phyloP scores from a whole-genome alignment of 768 basidiomycete species.

The Tricholomella constricta region DNA sequence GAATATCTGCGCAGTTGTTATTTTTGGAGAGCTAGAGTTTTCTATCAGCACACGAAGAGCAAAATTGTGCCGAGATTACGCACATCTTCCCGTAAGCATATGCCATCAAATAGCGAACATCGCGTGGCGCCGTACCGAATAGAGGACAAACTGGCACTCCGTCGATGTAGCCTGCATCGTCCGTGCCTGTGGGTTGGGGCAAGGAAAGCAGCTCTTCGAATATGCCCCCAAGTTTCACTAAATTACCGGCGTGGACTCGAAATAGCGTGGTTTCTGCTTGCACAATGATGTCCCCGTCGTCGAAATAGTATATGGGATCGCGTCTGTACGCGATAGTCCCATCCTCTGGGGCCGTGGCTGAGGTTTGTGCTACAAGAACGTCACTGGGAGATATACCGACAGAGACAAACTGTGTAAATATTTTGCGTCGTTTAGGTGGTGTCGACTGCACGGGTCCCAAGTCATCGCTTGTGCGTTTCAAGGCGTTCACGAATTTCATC shows the following conservation, averaged over 20 bases:
- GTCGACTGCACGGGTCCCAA: neutral
- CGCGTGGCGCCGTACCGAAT: conserved; percentile 7
- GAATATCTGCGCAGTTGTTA: neutral
- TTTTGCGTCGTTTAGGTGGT: neutral
- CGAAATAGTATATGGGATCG: conserved; percentile 21
- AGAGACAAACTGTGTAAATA: neutral
- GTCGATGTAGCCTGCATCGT: conserved; percentile 10
- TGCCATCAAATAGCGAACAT: conserved; percentile 14
- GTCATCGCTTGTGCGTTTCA: conserved; percentile 2
- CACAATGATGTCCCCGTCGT: conserved; percentile 25
- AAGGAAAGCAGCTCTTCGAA: conserved; percentile 20
- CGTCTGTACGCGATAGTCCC: neutral
- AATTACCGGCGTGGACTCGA: conserved; percentile 17
- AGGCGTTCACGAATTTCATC: neutral
- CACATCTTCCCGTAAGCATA: conserved; percentile 17
- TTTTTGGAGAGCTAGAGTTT: neutral
- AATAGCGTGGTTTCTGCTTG: conserved; percentile 21
- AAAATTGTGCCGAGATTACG: neutral
- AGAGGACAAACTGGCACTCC: conserved; percentile 17
- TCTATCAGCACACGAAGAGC: neutral
- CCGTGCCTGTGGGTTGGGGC: conserved; percentile 9
- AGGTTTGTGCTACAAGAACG: too few relatives aligned
- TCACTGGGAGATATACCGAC: neutral
- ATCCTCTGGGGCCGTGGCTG: neutral
- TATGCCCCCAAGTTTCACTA: conserved; percentile 15